Conservation (phyloP, 2,329 filamentous ascomycete species). For the Fusarium acutatum region DNA sequence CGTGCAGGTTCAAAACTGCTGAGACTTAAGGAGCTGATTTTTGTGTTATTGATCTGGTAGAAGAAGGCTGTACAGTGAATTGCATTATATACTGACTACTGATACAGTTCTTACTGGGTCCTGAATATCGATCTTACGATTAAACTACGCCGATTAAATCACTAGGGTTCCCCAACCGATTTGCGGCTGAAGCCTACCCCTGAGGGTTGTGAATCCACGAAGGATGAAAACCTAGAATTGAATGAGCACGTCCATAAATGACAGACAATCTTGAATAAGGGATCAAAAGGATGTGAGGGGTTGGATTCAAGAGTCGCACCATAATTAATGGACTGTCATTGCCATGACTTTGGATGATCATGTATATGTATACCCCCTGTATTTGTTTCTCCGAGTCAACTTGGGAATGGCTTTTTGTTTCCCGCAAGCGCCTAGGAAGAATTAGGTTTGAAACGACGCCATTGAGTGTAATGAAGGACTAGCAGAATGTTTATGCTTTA, state of each 20-base stretch:
- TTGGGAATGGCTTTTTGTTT: not conserved
- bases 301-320: conserved; percentile 23
- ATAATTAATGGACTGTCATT: not conserved
- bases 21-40: not conserved
- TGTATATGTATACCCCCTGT: conserved; percentile 10
- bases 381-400: not conserved
- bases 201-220: not conserved
- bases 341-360: not conserved
- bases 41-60: not conserved
- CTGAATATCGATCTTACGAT: not conserved
- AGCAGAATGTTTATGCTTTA: not conserved
- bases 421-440: too few relatives aligned
- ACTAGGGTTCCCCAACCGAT: not conserved
- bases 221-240: conserved; percentile 14
- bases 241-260: not conserved
- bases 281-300: not conserved
- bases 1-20: not conserved
- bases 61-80: not conserved
- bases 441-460: not conserved
- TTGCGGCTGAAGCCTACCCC: conserved; percentile 25
- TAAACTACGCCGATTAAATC: not conserved
- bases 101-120: too few relatives aligned
- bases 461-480: not conserved
- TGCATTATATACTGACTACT: too few relatives aligned
- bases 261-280: not conserved